These are phyloP conservation scores for Scenedesmus sp. DNA, from an alignment of 163 green algal species.

Conservation along the genomic window DNA sequence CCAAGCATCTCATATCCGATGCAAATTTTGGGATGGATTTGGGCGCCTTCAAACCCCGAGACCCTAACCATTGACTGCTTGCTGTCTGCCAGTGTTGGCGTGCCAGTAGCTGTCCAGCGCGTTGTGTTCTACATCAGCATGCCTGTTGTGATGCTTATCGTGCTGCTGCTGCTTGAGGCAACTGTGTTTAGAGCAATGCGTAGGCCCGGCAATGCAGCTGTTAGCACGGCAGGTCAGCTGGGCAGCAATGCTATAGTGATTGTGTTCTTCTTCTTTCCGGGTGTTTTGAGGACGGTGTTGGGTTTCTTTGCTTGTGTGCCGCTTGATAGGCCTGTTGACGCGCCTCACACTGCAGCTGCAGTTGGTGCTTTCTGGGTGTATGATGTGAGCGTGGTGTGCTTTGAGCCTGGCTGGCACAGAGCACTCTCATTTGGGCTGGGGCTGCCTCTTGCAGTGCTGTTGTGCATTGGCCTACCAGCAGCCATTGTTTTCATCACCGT, in stretches of 20 bases:
- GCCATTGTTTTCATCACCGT: background rate
- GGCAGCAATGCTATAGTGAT: background rate
- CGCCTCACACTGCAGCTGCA: background rate
- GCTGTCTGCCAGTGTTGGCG: background rate
- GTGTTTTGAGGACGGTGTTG: background rate
- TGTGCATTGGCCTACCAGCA: background rate
- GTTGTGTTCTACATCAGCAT: constrained; percentile 21
- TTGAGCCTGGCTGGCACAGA: background rate
- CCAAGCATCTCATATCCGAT: background rate
- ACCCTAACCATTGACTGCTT: constrained; percentile 22
- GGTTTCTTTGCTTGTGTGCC: constrained; percentile 27
- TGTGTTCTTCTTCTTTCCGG: constrained; percentile 32
- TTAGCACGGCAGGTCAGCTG: background rate
- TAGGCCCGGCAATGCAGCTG: background rate
- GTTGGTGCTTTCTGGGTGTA: constrained; percentile 23
- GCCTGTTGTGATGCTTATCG: constrained; percentile 15
- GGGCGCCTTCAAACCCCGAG: constrained; percentile 6
- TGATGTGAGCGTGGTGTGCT: constrained; percentile 10
- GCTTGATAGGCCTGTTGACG: background rate
- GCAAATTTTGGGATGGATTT: background rate
- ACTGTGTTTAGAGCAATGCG: background rate
- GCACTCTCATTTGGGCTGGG: background rate
- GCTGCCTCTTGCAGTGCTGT: background rate
- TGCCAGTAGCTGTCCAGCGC: background rate
- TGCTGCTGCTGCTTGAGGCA: constrained; percentile 18